These are phyloP conservation scores for Fusarium papillatum DNA, from an alignment of 2,329 filamentous ascomycete genomes.

Conservation along the genomic window DNA sequence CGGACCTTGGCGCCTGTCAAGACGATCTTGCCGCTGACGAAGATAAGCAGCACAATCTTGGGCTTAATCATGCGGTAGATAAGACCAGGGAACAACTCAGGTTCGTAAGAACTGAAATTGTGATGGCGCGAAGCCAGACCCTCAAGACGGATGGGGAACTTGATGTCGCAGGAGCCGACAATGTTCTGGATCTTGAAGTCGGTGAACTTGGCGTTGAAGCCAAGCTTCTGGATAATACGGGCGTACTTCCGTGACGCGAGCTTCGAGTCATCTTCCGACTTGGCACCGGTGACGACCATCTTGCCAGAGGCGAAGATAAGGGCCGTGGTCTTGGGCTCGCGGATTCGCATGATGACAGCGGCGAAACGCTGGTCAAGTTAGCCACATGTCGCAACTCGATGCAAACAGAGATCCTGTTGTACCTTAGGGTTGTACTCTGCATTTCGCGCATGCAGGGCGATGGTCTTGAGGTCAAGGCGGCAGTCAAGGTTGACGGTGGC, in stretches of 20 bases:
- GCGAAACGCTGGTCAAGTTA: conserved; percentile 85
- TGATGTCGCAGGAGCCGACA: conserved; percentile 98
- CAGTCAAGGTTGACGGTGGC: conserved; percentile 99
- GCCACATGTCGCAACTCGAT: conserved; percentile 34
- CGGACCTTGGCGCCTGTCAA: conserved; percentile 97
- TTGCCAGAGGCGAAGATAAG: conserved; percentile 98
- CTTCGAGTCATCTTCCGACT: conserved; percentile 98
- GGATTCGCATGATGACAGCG: conserved; percentile 99
- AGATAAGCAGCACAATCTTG: conserved; percentile 98
- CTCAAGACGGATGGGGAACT: conserved; percentile 98
- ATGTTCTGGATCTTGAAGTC: conserved; percentile 99
- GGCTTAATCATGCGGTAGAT: conserved; percentile 99
- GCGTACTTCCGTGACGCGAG: conserved; percentile 98
- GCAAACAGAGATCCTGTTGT: conserved; percentile 56
- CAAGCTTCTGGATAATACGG: conserved; percentile 99
- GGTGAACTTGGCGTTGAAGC: conserved; percentile 99
- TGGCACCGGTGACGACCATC: conserved; percentile 99
- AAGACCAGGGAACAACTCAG: conserved; percentile 97
- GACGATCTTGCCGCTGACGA: conserved; percentile 98
- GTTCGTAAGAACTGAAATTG: conserved; percentile 99
- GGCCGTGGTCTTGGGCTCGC: conserved; percentile 98
- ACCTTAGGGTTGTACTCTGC: conserved; percentile 99
- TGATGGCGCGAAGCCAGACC: conserved; percentile 97
- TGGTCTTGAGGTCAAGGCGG: conserved; percentile 98
- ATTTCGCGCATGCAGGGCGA: conserved; percentile 97